Base-by-base conservation (phyloP, 2,329 filamentous ascomycete species). In the Clarireedia homoeocarpa region DNA sequence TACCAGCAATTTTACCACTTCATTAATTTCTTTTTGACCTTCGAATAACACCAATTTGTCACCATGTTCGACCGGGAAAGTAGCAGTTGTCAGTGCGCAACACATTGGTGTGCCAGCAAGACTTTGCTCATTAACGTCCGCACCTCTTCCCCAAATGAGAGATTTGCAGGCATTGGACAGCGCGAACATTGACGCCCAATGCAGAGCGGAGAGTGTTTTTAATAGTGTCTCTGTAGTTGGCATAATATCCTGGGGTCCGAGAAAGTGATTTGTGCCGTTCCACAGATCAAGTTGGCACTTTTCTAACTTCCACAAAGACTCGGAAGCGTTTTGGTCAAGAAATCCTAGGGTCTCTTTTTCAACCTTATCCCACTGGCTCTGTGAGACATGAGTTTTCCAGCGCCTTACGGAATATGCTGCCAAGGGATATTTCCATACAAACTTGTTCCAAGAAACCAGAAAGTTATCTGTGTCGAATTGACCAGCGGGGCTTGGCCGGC, bases 141-240 rank as follows among this genome's bases (percentile, higher is more conserved):
- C 26, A 14, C 45, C 45, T 9, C 23, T 12, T 5, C 3, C 0
- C 12, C 10, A 34, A 7, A 49, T 20, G n/a, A 54, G 5, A 4
- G n/a, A 4, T 1, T 14, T 49, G 7, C 34, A 49, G 7, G 40
- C 5, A 12, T 36, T 5, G 0, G 52, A 36, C 1, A 54, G 24
- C 1, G 36, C 36, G n/a, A 49, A 5, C 12, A 26, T 36, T 4
- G 26, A 12, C 12, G 52, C 44, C 52, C 52, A 49, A 40, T 54
- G 36, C 30, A 54, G 52, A 2, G 52, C 15, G 23, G 36, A 42
- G 9, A 36, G 45, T 10, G n/a, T 23, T 20, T 4, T 34, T n/a
- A n/a, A 4, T 23, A 7, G 20, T 15, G 2, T 48, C 2, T 10
- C 12, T 27, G n/a, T 42, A 5, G n/a, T 42, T 3, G 6, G 9